Base-by-base conservation (phyloP, 306 rosid genomes). In the Macrotyloma uniflorum region DNA sequence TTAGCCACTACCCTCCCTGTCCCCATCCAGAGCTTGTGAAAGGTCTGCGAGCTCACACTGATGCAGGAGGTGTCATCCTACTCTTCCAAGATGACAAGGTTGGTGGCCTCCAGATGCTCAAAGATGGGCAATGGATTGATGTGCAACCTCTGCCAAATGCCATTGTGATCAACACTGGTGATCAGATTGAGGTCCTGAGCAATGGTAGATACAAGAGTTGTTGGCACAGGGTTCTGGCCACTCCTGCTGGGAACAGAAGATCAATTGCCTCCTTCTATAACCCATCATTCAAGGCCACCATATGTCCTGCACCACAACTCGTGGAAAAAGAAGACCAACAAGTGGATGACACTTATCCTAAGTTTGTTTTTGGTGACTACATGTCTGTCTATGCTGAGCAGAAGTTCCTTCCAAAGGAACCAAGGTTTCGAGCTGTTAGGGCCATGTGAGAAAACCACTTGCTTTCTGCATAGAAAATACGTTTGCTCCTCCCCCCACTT, bases 1-100 rank as follows among this genome's bases (percentile, higher is more conserved):
- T 95, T 69, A 95, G 99, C 83, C 98, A 95, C 88, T 95, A 95
- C 91, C 99, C 99, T 3, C 91, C 99, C 0, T 92, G 98, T 72
- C 97, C 97, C 13, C 26, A 85, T 18, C 98, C 98, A 7, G 97
- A 89, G 87, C 82, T 87, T 5, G 96, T 89, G 64, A 88, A 91
- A 5, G 99, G 99, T 12, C 93, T 95, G 22, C 86, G 98, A 68
- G 98, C 97, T 15, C 99, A 95, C 90, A 95, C 99, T 0, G 99
- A 95, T 53, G 99, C 98, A 0, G 99, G 99, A 15, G 98, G 99
- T 15, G 96, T 95, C 40, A 88, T 95, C 82, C 83, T 95, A 20
- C 96, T 95, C 9, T 91, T 87, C 91, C 99, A 95, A 84, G 99
- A 95, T 57, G 99, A 95, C 36, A 30, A 82, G 65, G 98, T 90